Evolutionary conservation across 176 grass and related monocot species (phyloP), one percentile per base, ranked within the genome.

Genomic region (Cenchrus americanus): DNA sequence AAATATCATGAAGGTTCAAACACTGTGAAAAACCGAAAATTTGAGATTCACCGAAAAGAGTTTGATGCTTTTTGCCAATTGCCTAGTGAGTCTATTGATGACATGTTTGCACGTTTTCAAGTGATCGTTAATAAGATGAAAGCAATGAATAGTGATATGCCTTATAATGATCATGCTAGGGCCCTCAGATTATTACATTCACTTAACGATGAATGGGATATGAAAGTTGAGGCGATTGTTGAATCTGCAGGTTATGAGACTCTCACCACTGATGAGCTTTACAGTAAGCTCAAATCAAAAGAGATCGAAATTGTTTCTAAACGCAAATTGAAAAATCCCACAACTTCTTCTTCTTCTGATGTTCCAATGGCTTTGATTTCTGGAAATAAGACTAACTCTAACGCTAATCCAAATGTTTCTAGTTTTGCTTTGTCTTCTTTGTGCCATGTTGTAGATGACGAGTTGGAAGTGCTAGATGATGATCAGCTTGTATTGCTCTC

Each of bases 211-310:
- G 67, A 44, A 2, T 70, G 67, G 67, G 67, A 42, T 23, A 70
- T 42, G 17, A 47, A 70, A 6, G 41, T 70, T 2, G 67, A 44
- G 19, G 67, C 67, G 8, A 70, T 70, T 21, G 18, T 46, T 69
- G 66, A 69, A 1, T 69, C 66, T n/a, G 40, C 17, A 4, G 14
- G 22, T 8, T 43, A 68, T 68, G 65, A 68, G 65, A 68, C 65
- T 42, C 65, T 68, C 5, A 69, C 40, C 18, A 69, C 37, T 69
- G 66, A 69, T 44, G 66, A 69, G 66, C 66, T 69, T 69, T 69
- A 2, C 18, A 69, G 66, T 69, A 69, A 69, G 66, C 66, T 69
- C 66, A 69, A 69, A 44, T 69, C 66, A 43, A 69, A 69, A 69
- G 66, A 69, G 66, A 69, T 69, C 5, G 66, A 69, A 5, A 8